These are phyloP conservation scores for Meyerozyma guilliermondii DNA, from an alignment of 1,139 yeast species.

Conservation along the genomic window DNA sequence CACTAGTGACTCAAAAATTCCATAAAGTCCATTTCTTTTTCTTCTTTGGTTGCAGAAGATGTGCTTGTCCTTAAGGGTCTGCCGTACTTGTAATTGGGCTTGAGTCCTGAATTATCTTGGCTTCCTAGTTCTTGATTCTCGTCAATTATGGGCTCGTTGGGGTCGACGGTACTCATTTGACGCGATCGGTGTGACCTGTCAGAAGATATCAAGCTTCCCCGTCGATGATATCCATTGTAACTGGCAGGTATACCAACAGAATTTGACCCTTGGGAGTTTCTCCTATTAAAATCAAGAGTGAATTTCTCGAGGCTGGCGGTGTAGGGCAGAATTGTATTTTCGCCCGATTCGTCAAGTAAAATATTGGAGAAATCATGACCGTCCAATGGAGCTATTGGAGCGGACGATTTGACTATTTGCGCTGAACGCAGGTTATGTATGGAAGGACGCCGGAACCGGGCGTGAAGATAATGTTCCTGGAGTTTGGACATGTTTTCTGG, in stretches of 20 bases:
- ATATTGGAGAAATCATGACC: slow-evolving; percentile 37
- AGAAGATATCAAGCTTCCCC: slow-evolving; percentile 10
- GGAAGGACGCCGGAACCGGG: slow-evolving; percentile 8
- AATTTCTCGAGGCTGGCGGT: slow-evolving; percentile 26
- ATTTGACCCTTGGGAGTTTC: background rate
- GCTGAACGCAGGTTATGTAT: background rate
- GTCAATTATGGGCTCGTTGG: slow-evolving; percentile 10
- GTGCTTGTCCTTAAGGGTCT: background rate
- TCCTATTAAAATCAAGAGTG: slow-evolving; percentile 18
- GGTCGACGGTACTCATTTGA: slow-evolving; percentile 12
- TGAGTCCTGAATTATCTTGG: background rate
- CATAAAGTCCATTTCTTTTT: slow-evolving; percentile 42
- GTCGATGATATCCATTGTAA: background rate
- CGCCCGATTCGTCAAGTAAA: slow-evolving; percentile 24
- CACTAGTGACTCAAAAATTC: slow-evolving; percentile 40
- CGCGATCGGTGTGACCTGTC: slow-evolving; percentile 12
- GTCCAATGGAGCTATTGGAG: slow-evolving; percentile 11
- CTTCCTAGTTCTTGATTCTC: slow-evolving; percentile 4
- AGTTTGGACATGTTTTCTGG: slow-evolving; percentile 26
- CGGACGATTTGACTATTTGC: background rate
- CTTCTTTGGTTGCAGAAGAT: slow-evolving; percentile 10
- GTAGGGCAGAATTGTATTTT: slow-evolving; percentile 5
- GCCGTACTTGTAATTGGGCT: background rate
- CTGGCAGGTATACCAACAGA: background rate
- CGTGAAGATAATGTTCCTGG: slow-evolving; percentile 20